Evolutionary conservation across 257 asterid genomes (phyloP), one percentile per base, ranked within the genome.

Genomic region (Schizonepeta tenuifolia): DNA sequence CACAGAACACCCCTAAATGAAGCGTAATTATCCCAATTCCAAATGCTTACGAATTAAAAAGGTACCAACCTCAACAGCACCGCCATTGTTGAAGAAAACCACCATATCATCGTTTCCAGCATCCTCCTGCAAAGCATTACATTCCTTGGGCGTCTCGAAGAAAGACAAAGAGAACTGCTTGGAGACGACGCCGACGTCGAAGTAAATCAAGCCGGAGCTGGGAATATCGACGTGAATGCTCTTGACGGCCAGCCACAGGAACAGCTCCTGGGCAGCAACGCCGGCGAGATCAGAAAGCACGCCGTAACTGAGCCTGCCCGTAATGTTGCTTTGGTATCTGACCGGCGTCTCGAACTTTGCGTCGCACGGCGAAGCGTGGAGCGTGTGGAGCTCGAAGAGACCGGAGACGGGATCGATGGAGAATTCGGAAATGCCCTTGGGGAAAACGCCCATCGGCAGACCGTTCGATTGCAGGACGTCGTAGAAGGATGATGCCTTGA

Each of bases 171-270:
- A 89, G 44, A 91, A 89, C 76, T 93, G 97, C 91, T 93, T 93
- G 22, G 68, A 87, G 66, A 89, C 92, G 61, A 89, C 86, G 12
- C 96, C 96, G 1, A 82, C 97, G 59, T 93, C 97, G 58, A 91
- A 93, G 73, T 91, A 93, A 77, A 93, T 91, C 91, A 93, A 83
- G 1, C 98, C 97, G 35, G 98, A 86, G 81, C 94, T 87, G 5
- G 97, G 97, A 51, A 89, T 56, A 76, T 91, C 97, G 38, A 93
- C 97, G 75, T 76, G 85, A 40, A 93, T 88, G 26, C 76, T 80
- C 75, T 87, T 85, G 12, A 93, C 97, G 11, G 97, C 90, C 31
- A 93, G 82, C 98, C 98, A 93, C 7, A 93, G 85, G 38, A 93
- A 93, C 20, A 93, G 83, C 24, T 93, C 98, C 82, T 89, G 83